These are phyloP conservation scores for Pythium sukuiense DNA, from an alignment of 352 stramenopile species.

Conservation along the genomic window DNA sequence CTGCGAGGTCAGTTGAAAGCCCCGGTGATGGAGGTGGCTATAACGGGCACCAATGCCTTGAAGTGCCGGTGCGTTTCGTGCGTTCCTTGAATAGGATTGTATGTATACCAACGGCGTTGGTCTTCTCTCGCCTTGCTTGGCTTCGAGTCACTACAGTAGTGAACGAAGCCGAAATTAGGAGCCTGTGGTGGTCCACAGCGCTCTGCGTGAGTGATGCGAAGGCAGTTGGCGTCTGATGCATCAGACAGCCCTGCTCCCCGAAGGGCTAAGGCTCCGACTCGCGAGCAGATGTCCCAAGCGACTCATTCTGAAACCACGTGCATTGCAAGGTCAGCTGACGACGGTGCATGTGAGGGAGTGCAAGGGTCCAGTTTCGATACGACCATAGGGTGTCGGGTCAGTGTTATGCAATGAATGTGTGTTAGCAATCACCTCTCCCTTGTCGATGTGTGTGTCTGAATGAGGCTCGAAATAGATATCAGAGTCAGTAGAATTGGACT, in stretches of 20 bases:
- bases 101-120: too few species aligned
- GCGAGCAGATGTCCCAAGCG: background rate
- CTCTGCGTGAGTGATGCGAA: background rate
- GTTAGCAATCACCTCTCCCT: background rate
- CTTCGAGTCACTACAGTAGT: too few species aligned
- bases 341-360: background rate
- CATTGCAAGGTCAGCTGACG: background rate
- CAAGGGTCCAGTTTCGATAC: background rate
- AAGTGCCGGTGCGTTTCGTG: too few species aligned
- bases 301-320: background rate
- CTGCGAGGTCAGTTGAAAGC: background rate
- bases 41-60: background rate
- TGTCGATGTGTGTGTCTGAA: background rate
- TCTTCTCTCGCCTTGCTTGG: too few species aligned
- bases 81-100: too few species aligned
- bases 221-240: background rate
- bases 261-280: background rate
- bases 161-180: too few species aligned
- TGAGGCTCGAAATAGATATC: background rate
- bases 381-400: background rate
- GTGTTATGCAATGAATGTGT: background rate
- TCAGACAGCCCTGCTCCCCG: background rate
- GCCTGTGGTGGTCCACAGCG: too few species aligned
- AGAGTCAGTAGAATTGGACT: too few species aligned
- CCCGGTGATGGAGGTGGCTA: background rate